Percentiles rank a stretch among this genome's conserved stretches.
phyloP scores from a whole-genome alignment of 1,284 basidiomycete genomes.

The Lignosus rhinocerotis region DNA sequence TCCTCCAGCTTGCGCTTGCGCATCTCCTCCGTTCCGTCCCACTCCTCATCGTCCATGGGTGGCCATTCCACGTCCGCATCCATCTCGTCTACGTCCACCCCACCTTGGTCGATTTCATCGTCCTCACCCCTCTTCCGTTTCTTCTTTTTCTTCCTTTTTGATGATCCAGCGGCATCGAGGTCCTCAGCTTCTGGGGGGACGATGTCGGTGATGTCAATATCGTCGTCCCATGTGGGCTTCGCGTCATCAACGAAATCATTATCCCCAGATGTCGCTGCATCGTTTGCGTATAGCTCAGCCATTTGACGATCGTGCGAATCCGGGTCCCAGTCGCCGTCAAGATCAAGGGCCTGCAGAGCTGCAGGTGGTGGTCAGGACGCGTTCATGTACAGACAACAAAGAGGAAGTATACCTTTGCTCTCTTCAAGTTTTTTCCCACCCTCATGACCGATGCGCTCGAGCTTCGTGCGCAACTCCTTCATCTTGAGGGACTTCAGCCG shows the following conservation, averaged over 20 bases:
- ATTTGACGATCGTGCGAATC: conserved; percentile 79
- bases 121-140: conserved; percentile 37
- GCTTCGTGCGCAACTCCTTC: conserved; percentile 77
- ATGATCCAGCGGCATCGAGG: conserved; percentile 53
- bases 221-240: conserved; percentile 71
- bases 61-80: conserved; percentile 61
- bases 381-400: neutral
- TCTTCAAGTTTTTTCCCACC: conserved; percentile 51
- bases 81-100: conserved; percentile 70
- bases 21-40: conserved; percentile 88
- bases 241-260: conserved; percentile 40
- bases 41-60: conserved; percentile 54
- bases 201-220: conserved; percentile 81
- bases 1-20: conserved; percentile 78
- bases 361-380: conserved; percentile 1
- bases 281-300: conserved; percentile 65
- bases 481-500: conserved; percentile 82
- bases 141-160: conserved; percentile 52
- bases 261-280: conserved; percentile 34
- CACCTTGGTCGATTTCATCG: conserved; percentile 43
- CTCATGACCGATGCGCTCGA: conserved; percentile 71
- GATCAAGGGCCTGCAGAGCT: conserved; percentile 66
- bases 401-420: conserved; percentile 42
- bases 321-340: conserved; percentile 85
- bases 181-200: conserved; percentile 31